Conservation (phyloP, 2,329 filamentous ascomycete genomes). For the Karstenula rhodostoma region DNA sequence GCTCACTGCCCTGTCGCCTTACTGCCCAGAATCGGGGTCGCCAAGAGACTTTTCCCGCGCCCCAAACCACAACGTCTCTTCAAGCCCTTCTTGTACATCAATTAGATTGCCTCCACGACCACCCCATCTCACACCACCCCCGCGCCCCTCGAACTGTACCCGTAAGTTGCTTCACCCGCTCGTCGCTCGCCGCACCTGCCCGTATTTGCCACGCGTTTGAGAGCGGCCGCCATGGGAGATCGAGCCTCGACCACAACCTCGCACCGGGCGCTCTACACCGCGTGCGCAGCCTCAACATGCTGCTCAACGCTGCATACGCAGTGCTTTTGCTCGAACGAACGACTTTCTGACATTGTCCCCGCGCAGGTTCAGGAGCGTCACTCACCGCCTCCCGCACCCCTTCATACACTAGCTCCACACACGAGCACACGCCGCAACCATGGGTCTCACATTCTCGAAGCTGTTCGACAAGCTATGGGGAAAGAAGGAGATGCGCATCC, state of each 20-base stretch:
- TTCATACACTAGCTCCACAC: constrained; percentile 30
- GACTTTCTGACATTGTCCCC: constrained; percentile 25
- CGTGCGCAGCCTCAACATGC: constrained; percentile 25
- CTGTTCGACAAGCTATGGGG: constrained; percentile 99
- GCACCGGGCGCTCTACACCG: constrained; percentile 37
- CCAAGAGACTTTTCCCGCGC: constrained; percentile 30
- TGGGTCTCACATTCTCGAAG: constrained; percentile 94
- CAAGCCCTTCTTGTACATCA: constrained; percentile 51
- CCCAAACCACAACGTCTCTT: constrained; percentile 43
- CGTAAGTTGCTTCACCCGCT: constrained; percentile 41
- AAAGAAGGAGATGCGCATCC: constrained; percentile 97
- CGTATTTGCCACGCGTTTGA: constrained; percentile 24
- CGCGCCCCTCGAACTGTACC: constrained; percentile 45
- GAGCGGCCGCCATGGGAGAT: constrained; percentile 24
- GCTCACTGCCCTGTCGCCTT: constrained; percentile 28
- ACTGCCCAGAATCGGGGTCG: constrained; percentile 32
- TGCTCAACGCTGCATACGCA: constrained; percentile 17
- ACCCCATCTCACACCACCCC: constrained; percentile 46
- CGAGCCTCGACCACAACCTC: constrained; percentile 35
- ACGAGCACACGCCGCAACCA: constrained; percentile 65
- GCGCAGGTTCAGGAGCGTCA: constrained; percentile 49
- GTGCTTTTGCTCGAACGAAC: constrained; percentile 20
- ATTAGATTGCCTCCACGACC: constrained; percentile 49
- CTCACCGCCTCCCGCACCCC: constrained; percentile 36
- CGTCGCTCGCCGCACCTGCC: constrained; percentile 18